Percentiles rank a stretch among this genome's conserved stretches.
These are phyloP conservation scores for Talaromyces islandicus DNA, from an alignment of 2,329 filamentous ascomycete genomes.

Conservation along the genomic window DNA sequence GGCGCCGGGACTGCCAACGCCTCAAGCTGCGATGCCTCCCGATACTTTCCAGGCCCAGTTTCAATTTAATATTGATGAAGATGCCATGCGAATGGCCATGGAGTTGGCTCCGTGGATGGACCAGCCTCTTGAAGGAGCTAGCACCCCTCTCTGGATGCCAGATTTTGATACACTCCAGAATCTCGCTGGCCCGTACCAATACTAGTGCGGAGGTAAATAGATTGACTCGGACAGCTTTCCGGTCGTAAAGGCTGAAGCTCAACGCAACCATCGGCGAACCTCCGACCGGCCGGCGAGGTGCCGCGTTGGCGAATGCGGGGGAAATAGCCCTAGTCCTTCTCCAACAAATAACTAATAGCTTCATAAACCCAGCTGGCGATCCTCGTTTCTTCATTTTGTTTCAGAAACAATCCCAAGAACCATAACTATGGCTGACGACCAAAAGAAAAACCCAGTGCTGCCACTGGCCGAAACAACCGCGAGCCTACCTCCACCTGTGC, in stretches of 20 bases:
- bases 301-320: not conserved
- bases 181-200: constrained; percentile 13
- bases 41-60: not conserved
- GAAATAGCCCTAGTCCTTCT: not conserved
- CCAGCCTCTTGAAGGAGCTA: constrained; percentile 19
- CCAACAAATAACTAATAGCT: not conserved
- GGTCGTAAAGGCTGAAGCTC: not conserved
- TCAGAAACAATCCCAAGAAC: not conserved
- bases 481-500: not conserved
- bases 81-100: constrained; percentile 33
- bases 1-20: not conserved
- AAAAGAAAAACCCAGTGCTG: not conserved
- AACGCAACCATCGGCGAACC: not conserved
- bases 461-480: not conserved
- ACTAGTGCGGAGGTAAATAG: not conserved
- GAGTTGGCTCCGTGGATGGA: constrained; percentile 37
- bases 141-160: constrained; percentile 32
- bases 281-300: not conserved
- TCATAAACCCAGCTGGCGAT: not conserved
- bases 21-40: not conserved
- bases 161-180: constrained; percentile 32
- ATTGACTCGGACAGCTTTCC: not conserved
- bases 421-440: not conserved
- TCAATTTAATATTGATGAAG: constrained; percentile 19
- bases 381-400: not conserved